Percentiles rank a stretch among this genome's conserved stretches.
Evolutionary conservation across 2,329 filamentous ascomycete genomes (phyloP).

Genomic region (Fonsecaea erecta): DNA sequence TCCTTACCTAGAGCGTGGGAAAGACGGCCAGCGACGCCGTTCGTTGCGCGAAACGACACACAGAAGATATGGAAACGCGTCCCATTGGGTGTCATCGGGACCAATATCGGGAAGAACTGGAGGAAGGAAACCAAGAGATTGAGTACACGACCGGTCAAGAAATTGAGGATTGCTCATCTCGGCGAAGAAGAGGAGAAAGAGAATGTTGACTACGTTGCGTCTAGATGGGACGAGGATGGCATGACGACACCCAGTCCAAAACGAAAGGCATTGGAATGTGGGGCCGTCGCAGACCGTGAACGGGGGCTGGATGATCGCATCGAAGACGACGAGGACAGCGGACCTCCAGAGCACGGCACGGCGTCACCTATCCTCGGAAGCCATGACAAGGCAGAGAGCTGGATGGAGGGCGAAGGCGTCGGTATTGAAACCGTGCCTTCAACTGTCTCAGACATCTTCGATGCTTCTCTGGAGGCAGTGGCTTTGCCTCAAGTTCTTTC

Average conservation of each 20-base stretch:
- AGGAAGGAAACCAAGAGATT: constrained; percentile 35
- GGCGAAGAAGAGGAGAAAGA: constrained; percentile 32
- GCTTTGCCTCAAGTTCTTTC: not conserved
- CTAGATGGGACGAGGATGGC: constrained; percentile 31
- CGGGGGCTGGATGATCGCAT: not conserved
- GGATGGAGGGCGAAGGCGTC: not conserved
- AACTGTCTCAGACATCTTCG: constrained; percentile 14
- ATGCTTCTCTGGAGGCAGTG: constrained; percentile 1
- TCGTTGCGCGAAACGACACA: constrained; percentile 46
- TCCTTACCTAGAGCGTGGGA: constrained; percentile 50
- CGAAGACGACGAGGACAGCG: not conserved
- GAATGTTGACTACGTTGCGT: constrained; percentile 27
- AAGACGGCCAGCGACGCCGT: constrained; percentile 50
- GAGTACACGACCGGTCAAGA: constrained; percentile 20
- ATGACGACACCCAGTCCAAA: constrained; percentile 23
- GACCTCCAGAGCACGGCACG: not conserved
- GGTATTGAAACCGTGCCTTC: not conserved
- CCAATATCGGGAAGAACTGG: constrained; percentile 21
- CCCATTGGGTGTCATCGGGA: constrained; percentile 27
- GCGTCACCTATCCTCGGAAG: constrained; percentile 10
- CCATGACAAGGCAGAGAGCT: not conserved
- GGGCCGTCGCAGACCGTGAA: not conserved
- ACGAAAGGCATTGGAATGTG: constrained; percentile 21
- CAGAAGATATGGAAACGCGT: constrained; percentile 55
- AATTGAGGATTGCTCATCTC: constrained; percentile 11